Conservation (phyloP, 192 early-diverging fungal genomes). For the Helicostylum pulchrum region DNA sequence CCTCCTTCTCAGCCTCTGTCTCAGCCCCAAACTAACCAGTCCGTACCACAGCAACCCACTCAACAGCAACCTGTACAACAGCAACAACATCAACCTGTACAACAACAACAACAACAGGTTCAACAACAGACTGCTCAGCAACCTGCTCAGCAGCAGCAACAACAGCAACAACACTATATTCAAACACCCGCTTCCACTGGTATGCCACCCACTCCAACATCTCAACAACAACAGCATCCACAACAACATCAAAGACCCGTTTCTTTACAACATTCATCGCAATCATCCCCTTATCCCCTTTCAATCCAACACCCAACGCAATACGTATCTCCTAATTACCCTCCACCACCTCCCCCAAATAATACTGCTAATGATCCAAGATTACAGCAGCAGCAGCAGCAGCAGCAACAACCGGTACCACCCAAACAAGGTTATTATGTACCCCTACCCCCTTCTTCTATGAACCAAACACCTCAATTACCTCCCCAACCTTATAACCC, state of each 20-base stretch:
- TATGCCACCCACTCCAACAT: not conserved
- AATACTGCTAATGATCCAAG: conserved; percentile 9
- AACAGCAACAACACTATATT: not conserved
- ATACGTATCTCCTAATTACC: not conserved
- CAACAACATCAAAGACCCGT: not conserved
- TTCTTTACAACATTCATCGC: not conserved
- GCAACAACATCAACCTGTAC: conserved; percentile 5
- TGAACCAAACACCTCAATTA: not conserved
- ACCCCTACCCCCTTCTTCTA: not conserved
- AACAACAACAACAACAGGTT: conserved; percentile 13
- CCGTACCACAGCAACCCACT: not conserved
- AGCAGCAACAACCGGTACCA: conserved; percentile 9
- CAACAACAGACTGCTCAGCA: conserved; percentile 6
- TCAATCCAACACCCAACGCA: not conserved
- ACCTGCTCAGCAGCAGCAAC: not conserved
- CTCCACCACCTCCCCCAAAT: conserved; percentile 4
- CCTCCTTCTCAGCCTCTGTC: conserved; percentile 8
- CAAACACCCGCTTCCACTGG: conserved; percentile 4
- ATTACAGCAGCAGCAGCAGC: conserved; percentile 19
- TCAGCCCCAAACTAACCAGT: not conserved
- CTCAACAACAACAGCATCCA: not conserved
- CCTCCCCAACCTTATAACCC: not conserved
- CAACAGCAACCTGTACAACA: conserved; percentile 11
- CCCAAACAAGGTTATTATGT: conserved; percentile 11
- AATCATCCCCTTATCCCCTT: not conserved